Conservation (phyloP, 805 yeast genomes). For the Komagataella ulmi region DNA sequence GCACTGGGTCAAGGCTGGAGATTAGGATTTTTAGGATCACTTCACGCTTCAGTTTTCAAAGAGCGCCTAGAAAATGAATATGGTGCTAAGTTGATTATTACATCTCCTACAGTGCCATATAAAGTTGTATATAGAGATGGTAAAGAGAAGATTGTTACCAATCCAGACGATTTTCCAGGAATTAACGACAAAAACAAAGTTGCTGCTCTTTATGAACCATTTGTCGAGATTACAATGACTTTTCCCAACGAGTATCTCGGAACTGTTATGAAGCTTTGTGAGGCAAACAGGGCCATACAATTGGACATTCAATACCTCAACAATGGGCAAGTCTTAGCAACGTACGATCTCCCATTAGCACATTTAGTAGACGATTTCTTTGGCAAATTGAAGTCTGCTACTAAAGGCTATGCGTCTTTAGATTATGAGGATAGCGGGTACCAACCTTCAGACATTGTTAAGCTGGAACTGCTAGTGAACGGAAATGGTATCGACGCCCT, state of each 20-base stretch:
- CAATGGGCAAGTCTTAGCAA: slow-evolving; percentile 70
- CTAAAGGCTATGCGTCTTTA: slow-evolving; percentile 86
- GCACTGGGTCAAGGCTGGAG: slow-evolving; percentile 98
- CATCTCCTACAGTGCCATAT: slow-evolving; percentile 95
- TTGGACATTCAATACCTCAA: slow-evolving; percentile 63
- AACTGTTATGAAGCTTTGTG: slow-evolving; percentile 74
- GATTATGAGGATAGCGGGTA: slow-evolving; percentile 95
- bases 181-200: slow-evolving; percentile 25
- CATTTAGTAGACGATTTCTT: slow-evolving; percentile 92
- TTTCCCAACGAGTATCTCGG: slow-evolving; percentile 87
- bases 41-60: slow-evolving; percentile 90
- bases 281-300: slow-evolving; percentile 72
- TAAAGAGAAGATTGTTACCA: slow-evolving; percentile 51
- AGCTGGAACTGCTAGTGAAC: slow-evolving; percentile 79
- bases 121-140: slow-evolving; percentile 60
- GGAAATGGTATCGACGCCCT: slow-evolving; percentile 86
- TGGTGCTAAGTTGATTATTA: slow-evolving; percentile 82
- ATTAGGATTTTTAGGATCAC: slow-evolving; percentile 83
- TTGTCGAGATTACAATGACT: slow-evolving; percentile 81
- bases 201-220: slow-evolving; percentile 63
- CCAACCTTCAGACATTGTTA: slow-evolving; percentile 64
- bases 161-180: slow-evolving; percentile 90
- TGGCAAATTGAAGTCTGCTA: slow-evolving; percentile 80
- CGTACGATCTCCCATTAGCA: slow-evolving; percentile 74
- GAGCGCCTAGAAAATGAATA: slow-evolving; percentile 89